These are phyloP conservation scores for Zea luxurians DNA, from an alignment of 176 grass and related monocot genomes.

Conservation along the genomic window DNA sequence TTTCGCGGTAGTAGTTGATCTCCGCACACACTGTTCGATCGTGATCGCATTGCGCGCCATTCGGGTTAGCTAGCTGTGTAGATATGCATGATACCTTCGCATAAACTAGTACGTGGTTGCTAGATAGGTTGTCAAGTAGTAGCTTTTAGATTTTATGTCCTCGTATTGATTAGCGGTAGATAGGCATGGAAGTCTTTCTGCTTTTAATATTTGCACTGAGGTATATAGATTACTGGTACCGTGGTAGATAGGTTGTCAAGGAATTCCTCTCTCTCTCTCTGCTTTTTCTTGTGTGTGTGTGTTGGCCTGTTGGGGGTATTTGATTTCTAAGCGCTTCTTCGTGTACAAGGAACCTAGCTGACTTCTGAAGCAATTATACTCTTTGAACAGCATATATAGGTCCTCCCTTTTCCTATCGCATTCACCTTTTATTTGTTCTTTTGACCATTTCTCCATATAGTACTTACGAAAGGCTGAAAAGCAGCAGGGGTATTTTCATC, in stretches of 20 bases:
- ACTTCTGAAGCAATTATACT: conserved; percentile 37
- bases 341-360: conserved; percentile 36
- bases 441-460: background rate
- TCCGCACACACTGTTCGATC: no score
- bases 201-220: background rate
- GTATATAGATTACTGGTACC: background rate
- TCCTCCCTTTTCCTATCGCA: conserved; percentile 1
- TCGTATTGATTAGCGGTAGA: no score
- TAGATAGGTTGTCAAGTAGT: no score
- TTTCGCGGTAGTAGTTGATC: no score
- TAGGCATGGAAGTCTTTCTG: background rate
- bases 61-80: no score
- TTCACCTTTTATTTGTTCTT: background rate
- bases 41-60: no score
- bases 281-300: background rate
- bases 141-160: no score
- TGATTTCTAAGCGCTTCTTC: background rate
- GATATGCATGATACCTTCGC: no score
- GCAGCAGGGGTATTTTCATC: no score
- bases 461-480: no score
- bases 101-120: no score
- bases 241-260: conserved; percentile 2
- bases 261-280: conserved; percentile 8
- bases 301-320: background rate
- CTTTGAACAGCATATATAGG: conserved; percentile 9